Evolutionary conservation across 768 basidiomycete genomes (phyloP), one percentile per base, ranked within the genome.

Genomic region (Naganishia kalamii): DNA sequence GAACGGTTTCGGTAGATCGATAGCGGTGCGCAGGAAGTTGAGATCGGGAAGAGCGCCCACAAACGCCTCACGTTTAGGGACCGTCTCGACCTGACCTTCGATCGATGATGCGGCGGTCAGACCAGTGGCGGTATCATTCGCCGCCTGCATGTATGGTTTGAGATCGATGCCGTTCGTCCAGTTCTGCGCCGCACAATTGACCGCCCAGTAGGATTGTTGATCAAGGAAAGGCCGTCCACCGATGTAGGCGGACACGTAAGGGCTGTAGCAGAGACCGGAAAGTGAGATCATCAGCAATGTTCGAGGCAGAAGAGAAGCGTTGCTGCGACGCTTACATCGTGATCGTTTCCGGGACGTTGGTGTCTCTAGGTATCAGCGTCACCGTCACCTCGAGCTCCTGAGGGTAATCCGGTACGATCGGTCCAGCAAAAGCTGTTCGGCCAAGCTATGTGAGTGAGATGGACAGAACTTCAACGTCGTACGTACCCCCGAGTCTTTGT

Each of bases 161-260:
- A 79, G 68, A 43, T 85, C 83, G 17, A 82, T 74, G 1, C 84
- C 85, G 69, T 85, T 85, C 17, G 85, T 85, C 21, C 25, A 62
- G 0, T 70, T 65, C 44, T 79, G 83, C 0, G 83, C 84, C 17
- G 80, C 84, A 72, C 86, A 87, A 69, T 87, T 87, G 64, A 77
- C 0, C 79, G 82, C 13, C 85, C 83, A 3, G 83, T 83, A 0
- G 80, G 79, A 0, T 72, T 65, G 66, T 84, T 73, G 77, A 87
- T 84, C 4, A 79, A 70, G 0, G 68, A 68, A 64, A 85, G 72
- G 1, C 83, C 81, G 8, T 81, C 76, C 0, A 79, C 80, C 73
- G 84, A 84, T n/a, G n/a, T n/a, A n/a, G n/a, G n/a, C n/a, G n/a
- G n/a, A n/a, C n/a, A n/a, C n/a, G n/a, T n/a, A n/a, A n/a, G n/a